Percentiles rank a stretch among this genome's conserved stretches.
Conservation (phyloP, 164 flowering plant species). For the Vitis rotundifolia region DNA sequence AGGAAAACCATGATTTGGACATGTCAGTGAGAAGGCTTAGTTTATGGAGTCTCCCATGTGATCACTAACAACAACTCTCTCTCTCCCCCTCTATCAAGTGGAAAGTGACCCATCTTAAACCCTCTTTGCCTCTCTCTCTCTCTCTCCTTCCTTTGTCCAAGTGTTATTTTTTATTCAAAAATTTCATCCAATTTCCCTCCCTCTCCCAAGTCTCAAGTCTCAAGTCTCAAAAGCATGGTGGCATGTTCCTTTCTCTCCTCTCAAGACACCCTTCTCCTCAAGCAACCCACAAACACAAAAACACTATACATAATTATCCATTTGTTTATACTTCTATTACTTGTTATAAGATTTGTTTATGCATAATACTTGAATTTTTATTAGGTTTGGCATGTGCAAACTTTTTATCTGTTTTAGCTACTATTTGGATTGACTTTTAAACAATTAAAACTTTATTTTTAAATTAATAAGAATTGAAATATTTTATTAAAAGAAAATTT, state of each 20-base stretch:
- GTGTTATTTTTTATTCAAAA: not conserved
- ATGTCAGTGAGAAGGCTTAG: slow-evolving; percentile 28
- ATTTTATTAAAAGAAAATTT: too few relatives aligned
- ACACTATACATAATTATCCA: not conserved
- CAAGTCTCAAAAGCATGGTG: slow-evolving; percentile 11
- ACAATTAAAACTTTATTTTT: too few relatives aligned
- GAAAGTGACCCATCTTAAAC: slow-evolving; percentile 26
- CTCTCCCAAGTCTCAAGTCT: slow-evolving; percentile 7
- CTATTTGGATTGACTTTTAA: too few relatives aligned
- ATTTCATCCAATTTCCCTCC: not conserved
- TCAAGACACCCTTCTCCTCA: slow-evolving; percentile 37
- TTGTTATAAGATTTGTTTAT: too few relatives aligned
- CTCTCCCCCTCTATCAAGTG: slow-evolving; percentile 23
- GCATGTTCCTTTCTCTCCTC: slow-evolving; percentile 45
- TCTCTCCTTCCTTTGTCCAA: not conserved
- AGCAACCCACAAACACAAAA: slow-evolving; percentile 22
- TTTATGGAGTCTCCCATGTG: slow-evolving; percentile 41
- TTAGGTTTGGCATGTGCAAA: too few relatives aligned
- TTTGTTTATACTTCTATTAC: too few relatives aligned
- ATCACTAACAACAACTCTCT: slow-evolving; percentile 21
- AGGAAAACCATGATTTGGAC: slow-evolving; percentile 42
- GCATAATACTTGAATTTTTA: too few relatives aligned
- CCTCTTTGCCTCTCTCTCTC: not conserved
- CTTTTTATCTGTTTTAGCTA: too few relatives aligned
- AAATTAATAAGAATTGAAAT: too few relatives aligned